Evolutionary conservation across 352 stramenopile species (phyloP).

Genomic region (Phytophthora pseudosyringae): DNA sequence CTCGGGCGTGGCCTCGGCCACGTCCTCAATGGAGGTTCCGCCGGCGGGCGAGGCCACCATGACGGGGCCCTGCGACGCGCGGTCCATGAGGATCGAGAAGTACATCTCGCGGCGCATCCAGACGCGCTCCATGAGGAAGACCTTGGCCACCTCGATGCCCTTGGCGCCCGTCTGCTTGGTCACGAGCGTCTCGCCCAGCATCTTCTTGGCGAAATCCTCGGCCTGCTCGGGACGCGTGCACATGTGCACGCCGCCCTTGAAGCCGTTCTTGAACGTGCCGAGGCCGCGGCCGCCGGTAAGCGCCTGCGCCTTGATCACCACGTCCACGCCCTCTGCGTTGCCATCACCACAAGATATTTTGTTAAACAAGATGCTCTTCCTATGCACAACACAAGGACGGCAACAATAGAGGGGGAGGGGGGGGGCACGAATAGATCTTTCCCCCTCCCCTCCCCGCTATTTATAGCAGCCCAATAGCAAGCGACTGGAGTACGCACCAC

Average conservation of each 20-base stretch:
- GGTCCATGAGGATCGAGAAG: conserved; percentile 98
- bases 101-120: conserved; percentile 98
- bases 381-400: conserved; percentile 7
- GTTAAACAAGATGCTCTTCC: conserved; percentile 28
- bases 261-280: conserved; percentile 97
- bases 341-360: conserved; percentile 23
- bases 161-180: conserved; percentile 95
- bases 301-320: conserved; percentile 97
- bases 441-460: conserved; percentile 3
- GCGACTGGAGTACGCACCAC: conserved; percentile 48
- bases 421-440: conserved; percentile 8
- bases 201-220: conserved; percentile 85
- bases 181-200: conserved; percentile 95
- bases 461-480: conserved; percentile 8
- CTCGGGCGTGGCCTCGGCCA: conserved; percentile 94
- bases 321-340: conserved; percentile 79
- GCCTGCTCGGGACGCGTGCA: conserved; percentile 89
- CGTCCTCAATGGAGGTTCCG: conserved; percentile 97
- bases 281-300: conserved; percentile 96
- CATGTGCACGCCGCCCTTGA: conserved; percentile 98
- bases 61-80: conserved; percentile 93
- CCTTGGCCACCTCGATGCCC: conserved; percentile 90
- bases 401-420: background rate
- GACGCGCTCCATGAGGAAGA: conserved; percentile 93
- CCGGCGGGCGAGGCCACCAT: conserved; percentile 95